Base-by-base conservation (phyloP, 2,329 filamentous ascomycete genomes). In the Endoconidiophora laricicola region DNA sequence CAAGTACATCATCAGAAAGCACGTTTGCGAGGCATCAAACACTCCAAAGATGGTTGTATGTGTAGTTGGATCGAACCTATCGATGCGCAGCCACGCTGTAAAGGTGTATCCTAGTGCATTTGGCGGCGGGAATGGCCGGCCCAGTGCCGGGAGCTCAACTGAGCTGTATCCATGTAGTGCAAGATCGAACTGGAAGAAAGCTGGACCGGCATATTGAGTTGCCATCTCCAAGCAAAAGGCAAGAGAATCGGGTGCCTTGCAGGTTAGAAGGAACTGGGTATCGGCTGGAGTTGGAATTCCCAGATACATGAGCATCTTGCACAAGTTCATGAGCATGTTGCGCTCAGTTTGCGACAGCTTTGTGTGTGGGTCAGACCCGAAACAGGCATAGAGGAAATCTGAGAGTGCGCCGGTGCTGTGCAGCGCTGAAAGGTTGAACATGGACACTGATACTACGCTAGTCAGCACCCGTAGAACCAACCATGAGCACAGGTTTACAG, bases 41-140 rank as follows among this genome's bases (percentile, higher is more conserved):
- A 91, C 86, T 23, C 91, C 91, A 62, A 98, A 98, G 12, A 98
- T 74, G 0, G 91, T 98, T 0, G 91, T 98, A 62, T 98, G 91
- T 14, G 83, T 80, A 43, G 77, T 76, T 4, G 76, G 68, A 62
- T 98, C 93, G 62, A 91, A 96, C 39, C 78, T 71, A 62, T 96
- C 88, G 53, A 98, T 77, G 18, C 83, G 79, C 46, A 94, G 75
- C 91, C 91, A 98, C 0, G 86, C 77, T 43, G 84, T 77, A 54
- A 98, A 82, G 1, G 87, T 94, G 65, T 96, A 98, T 18, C 91
- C 93, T n/a, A 73, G 69, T 7, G 80, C 76, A 16, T 80, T 78
- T 49, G 77, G 72, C 1, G 91, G 87, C 9, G 91, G 93, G 58
- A 98, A 98, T 1, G 78, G 66, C 29, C 84, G 79, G 4, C 86